Evolutionary conservation across 495 filamentous ascomycete species (phyloP), one percentile per base, ranked within the genome.

Genomic region (Cercophora newfieldiana): DNA sequence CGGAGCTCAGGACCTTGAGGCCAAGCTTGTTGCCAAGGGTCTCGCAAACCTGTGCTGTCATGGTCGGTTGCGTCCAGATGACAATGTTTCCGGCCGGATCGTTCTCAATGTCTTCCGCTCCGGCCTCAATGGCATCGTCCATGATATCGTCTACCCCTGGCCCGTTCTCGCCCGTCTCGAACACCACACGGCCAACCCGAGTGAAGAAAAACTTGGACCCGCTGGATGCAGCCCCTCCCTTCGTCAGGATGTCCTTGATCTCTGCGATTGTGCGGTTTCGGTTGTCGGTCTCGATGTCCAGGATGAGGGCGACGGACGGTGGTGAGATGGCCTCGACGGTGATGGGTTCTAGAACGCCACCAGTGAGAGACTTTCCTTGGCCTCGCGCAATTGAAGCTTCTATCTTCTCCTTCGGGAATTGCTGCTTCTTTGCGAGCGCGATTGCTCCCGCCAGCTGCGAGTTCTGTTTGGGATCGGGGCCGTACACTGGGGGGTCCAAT

Each of bases 291-390:
- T 92, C 87, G 72, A 78, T 64, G 47, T 85, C 92, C 65, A 97
- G 84, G 14, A 99, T 87, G 16, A 93, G 80, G 8, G 91, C 93
- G 21, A 97, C 85, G 7, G 87, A 86, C 0, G 87, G 86, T 1
- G 91, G 91, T 24, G 96, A 76, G 67, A 98, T 90, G 2, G 89
- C 90, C 80, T 99, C 95, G 62, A 97, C 81, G 0, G 86, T 90
- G 18, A 97, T 64, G 33, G 78, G 79, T 72, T 98, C 94, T 5
- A 98, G 84, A 5, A 84, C 81, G 30, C 83, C 84, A 37, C 95
- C 94, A 1, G 82, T 83, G 0, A 86, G 71, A 26, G 92, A 91
- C 30, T 87, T 81, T 18, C 96, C 96, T 73, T 97, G 93, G 7
- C 95, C 96, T 25, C 93, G 87, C 14, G 90, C 88, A 66, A 98